Base-by-base conservation (phyloP, 1,139 yeast genomes). In the Kurtzmaniella quercitrusa region DNA sequence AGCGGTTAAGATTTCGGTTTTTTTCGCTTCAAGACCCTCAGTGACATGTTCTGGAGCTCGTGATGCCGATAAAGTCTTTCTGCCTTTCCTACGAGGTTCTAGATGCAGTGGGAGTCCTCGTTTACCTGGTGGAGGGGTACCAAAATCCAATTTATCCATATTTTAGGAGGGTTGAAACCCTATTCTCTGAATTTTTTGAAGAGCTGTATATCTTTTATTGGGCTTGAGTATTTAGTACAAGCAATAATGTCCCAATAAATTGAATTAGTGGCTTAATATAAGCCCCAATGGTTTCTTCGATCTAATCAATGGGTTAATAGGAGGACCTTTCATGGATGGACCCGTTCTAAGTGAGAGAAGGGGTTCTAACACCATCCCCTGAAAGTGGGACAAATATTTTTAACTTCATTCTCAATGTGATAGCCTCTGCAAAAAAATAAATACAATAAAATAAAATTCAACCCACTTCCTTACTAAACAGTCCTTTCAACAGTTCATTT, bases 1-100 rank as follows among this genome's bases (percentile, higher is more conserved):
- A 2, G 52, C 54, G 5, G 43, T 41, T 17, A 46, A 25, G 18
- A 43, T 25, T 8, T 40, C 43, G 8, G 12, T 10, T 14, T 38
- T 33, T 18, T 39, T 21, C 11, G 38, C 11, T 18, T 40, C 43
- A 2, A 34, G 17, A 8, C 34, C 34, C 25, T 23, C 31, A 8
- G 38, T 17, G 10, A 40, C 40, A 16, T 31, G 18, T 12, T 4
- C 41, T 37, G n/a, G 44, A 14, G 15, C 15, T 23, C 11, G 14
- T 9, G 10, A 12, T 12, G 37, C 18, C 12, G 6, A 12, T 4
- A 27, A 17, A 6, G 37, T 34, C 37, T 39, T 39, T 25, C 8
- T 14, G 25, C 37, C 37, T 11, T 29, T n/a, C 6, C 37, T 18
- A 15, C 25, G 25, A 16, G 37, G 41, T 18, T 25, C 31, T 15